A percentile compares a stretch with the other conserved stretches of the same genome.
Evolutionary conservation across 768 basidiomycete genomes (phyloP).

Genomic region (Trichaptum fuscoviolaceum): DNA sequence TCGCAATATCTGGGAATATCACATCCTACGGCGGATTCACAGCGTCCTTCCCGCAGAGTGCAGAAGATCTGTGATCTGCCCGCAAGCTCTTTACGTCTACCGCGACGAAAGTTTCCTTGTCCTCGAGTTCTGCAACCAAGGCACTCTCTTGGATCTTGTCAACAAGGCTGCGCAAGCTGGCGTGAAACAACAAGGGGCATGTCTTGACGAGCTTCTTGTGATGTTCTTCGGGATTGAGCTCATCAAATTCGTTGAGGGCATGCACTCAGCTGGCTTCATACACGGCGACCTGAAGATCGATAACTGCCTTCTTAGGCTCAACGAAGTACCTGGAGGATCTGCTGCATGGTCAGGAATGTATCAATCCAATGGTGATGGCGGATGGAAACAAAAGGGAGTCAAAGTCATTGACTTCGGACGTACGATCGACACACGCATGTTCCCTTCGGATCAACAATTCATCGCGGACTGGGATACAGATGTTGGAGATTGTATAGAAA

Average conservation of each 20-base stretch:
- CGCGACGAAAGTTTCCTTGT: constrained; percentile 86
- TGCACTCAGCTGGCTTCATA: constrained; percentile 82
- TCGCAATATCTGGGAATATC: constrained; percentile 87
- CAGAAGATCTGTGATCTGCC: constrained; percentile 64
- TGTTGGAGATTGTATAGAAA: constrained; percentile 88
- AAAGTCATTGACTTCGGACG: constrained; percentile 98
- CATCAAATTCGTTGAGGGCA: constrained; percentile 70
- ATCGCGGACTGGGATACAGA: constrained; percentile 86
- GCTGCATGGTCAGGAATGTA: constrained; percentile 74
- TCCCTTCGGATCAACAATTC: constrained; percentile 76
- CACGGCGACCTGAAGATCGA: constrained; percentile 99
- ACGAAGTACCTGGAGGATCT: constrained; percentile 68
- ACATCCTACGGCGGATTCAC: constrained; percentile 75
- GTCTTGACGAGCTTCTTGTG: constrained; percentile 87
- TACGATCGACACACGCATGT: constrained; percentile 79
- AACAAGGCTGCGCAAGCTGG: constrained; percentile 77
- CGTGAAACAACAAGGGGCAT: constrained; percentile 73
- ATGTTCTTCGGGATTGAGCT: constrained; percentile 95
- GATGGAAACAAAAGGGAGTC: constrained; percentile 86
- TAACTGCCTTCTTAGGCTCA: constrained; percentile 92
- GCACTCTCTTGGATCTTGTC: constrained; percentile 87
- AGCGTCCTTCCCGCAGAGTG: constrained; percentile 53
- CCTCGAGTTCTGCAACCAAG: constrained; percentile 85
- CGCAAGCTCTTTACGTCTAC: constrained; percentile 79
- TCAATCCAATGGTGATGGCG: constrained; percentile 68